Evolutionary conservation across 78 protist species (phyloP).

Genomic region (Anaeramoeba flamelloides): DNA sequence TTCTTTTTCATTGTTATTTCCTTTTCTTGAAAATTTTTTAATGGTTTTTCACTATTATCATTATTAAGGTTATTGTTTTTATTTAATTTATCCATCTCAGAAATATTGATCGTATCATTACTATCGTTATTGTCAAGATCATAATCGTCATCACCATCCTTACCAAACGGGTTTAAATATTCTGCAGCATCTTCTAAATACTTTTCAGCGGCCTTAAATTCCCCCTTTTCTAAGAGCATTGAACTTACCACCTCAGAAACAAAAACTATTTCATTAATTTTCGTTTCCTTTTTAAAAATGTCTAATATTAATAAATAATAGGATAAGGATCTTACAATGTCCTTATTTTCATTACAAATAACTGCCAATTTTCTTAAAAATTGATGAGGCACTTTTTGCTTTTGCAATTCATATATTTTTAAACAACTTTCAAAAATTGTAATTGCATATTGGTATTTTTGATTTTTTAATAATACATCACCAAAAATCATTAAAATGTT

Average conservation of each 20-base stretch:
- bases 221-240: not conserved
- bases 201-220: not conserved
- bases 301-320: not conserved
- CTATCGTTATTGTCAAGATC: not conserved
- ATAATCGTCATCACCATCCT: not conserved
- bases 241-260: not conserved
- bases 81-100: no score
- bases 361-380: not conserved
- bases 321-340: not conserved
- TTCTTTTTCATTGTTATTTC: no score
- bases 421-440: no score
- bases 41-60: no score
- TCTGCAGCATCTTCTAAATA: not conserved
- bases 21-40: no score
- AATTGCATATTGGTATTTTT: no score
- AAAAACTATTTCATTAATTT: not conserved
- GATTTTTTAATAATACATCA: no score
- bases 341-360: not conserved
- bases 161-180: not conserved
- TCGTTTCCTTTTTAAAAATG: not conserved
- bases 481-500: no score
- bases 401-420: no score
- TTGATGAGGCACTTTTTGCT: not conserved
- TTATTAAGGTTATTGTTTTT: no score
- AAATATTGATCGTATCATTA: no score